Conservation (phyloP, 306 rosid species). For the Glycyrrhiza uralensis region DNA sequence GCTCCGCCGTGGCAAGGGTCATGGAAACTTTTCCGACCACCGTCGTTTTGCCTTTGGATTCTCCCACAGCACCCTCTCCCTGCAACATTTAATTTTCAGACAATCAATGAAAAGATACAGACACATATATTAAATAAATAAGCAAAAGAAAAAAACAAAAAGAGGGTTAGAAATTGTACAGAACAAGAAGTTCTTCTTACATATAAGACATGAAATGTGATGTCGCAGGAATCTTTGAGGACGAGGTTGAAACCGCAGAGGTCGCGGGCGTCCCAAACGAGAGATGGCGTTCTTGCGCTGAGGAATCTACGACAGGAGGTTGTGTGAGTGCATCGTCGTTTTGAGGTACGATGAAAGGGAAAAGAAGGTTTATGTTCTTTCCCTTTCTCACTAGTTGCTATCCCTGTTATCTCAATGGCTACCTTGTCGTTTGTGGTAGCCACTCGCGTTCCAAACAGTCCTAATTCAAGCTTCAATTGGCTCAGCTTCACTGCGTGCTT, state of each 20-base stretch:
- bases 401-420: constrained; percentile 37
- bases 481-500: constrained; percentile 45
- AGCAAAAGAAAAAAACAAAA: not conserved
- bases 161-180: not conserved
- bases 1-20: constrained; percentile 40
- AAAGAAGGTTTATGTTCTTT: constrained; percentile 2
- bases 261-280: constrained; percentile 42
- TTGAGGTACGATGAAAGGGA: constrained; percentile 41
- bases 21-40: constrained; percentile 51
- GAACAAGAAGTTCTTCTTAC: constrained; percentile 30
- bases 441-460: constrained; percentile 29
- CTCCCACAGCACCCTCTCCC: constrained; percentile 35
- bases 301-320: constrained; percentile 23
- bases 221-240: constrained; percentile 28
- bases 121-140: not conserved
- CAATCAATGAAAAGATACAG: not conserved
- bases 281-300: not conserved
- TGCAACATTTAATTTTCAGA: constrained; percentile 7
- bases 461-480: constrained; percentile 46
- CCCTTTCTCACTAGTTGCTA: not conserved
- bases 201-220: constrained; percentile 48
- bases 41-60: constrained; percentile 22
- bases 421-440: constrained; percentile 6
- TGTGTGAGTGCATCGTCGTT: constrained; percentile 25
- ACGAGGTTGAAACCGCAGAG: constrained; percentile 27